A percentile compares a stretch with the other conserved stretches of the same genome.
These are phyloP conservation scores for Salix koriyanagi DNA, from an alignment of 345 rosid species.

Conservation along the genomic window DNA sequence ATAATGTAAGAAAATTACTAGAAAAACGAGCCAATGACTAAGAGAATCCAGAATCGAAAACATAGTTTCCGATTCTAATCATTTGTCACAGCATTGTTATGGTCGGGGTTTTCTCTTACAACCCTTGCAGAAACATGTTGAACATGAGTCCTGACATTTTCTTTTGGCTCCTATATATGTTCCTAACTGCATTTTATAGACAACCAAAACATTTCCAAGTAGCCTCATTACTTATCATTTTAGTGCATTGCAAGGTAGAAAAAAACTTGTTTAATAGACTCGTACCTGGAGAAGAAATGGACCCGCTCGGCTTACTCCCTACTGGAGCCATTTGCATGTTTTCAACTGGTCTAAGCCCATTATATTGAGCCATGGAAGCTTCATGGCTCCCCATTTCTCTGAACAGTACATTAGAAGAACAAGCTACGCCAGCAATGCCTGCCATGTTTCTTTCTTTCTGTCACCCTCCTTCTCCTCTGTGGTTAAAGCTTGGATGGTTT, in stretches of 20 bases:
- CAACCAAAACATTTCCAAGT: neutral
- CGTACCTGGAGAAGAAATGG: conserved; percentile 31
- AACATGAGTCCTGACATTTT: neutral
- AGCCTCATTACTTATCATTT: neutral
- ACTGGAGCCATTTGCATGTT: conserved; percentile 23
- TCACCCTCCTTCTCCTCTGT: neutral
- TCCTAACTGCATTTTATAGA: neutral
- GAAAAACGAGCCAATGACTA: neutral
- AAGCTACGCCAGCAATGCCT: conserved; percentile 26
- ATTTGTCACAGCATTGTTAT: neutral
- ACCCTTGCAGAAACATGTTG: neutral
- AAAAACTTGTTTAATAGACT: neutral
- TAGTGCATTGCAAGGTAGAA: neutral
- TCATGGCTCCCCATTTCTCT: conserved; percentile 28
- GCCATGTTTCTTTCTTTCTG: conserved; percentile 32
- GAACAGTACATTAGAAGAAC: conserved; percentile 29
- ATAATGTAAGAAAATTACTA: neutral
- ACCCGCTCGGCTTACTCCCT: conserved; percentile 14
- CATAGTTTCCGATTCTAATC: neutral
- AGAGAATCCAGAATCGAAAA: neutral
- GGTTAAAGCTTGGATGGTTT: neutral
- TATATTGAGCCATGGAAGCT: conserved; percentile 30
- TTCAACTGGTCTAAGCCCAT: conserved; percentile 39
- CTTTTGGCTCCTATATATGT: neutral
- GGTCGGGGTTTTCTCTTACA: neutral